Conservation (phyloP, 2,329 filamentous ascomycete genomes). For the Anisogramma anomala region DNA sequence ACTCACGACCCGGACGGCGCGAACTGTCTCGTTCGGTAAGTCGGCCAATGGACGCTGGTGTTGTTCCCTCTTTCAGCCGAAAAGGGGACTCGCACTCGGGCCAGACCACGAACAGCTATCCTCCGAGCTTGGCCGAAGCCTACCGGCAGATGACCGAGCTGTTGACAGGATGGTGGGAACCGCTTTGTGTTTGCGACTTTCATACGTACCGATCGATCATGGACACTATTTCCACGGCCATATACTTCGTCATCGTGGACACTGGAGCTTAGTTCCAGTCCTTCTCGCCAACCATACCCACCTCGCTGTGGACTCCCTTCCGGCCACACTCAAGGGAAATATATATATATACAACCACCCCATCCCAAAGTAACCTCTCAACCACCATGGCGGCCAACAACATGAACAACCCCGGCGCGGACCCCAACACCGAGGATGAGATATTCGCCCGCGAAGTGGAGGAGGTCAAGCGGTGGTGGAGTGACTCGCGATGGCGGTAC, state of each 20-base stretch:
- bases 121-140: conserved; percentile 25
- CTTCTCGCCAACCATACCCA: too few species aligned
- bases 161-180: not conserved
- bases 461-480: conserved; percentile 90
- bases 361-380: not conserved
- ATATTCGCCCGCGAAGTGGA: conserved; percentile 73
- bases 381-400: conserved; percentile 47
- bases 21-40: conserved; percentile 26
- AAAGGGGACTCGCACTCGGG: conserved; percentile 14
- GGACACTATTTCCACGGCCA: not conserved
- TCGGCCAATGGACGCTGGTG: conserved; percentile 33
- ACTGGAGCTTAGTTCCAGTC: too few species aligned
- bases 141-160: conserved; percentile 17
- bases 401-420: conserved; percentile 47
- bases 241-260: not conserved
- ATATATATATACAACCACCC: not conserved
- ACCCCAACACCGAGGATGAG: conserved; percentile 48
- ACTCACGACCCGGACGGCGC: not conserved
- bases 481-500: conserved; percentile 78
- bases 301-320: too few species aligned
- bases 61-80: conserved; percentile 28
- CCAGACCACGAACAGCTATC: conserved; percentile 13
- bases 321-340: not conserved
- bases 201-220: conserved; percentile 7
- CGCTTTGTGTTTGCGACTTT: not conserved